These are phyloP conservation scores for Rubia yunnanensis DNA, from an alignment of 257 asterid genomes.

Conservation along the genomic window DNA sequence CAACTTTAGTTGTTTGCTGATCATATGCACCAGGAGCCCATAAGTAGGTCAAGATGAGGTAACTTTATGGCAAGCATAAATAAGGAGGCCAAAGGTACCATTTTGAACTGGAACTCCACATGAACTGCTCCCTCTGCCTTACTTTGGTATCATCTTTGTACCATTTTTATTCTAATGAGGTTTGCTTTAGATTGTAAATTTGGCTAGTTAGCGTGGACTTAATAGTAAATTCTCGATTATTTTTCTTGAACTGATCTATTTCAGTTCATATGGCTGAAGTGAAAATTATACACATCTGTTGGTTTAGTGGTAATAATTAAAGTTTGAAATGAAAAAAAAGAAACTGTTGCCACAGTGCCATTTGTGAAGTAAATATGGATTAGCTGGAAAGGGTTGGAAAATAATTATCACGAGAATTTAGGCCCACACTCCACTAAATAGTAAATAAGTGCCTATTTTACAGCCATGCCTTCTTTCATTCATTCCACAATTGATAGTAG, in stretches of 20 bases:
- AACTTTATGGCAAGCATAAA: too few species aligned
- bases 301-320: too few species aligned
- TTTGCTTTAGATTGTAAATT: neutral
- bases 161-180: neutral
- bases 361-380: neutral
- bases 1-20: neutral
- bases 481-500: neutral
- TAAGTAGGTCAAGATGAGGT: neutral
- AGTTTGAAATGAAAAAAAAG: neutral
- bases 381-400: neutral
- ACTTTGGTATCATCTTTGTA: slow-evolving; percentile 5
- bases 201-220: neutral
- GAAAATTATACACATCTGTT: neutral
- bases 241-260: neutral
- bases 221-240: neutral
- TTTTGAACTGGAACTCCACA: neutral
- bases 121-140: slow-evolving; percentile 2
- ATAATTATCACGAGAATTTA: neutral
- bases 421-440: neutral
- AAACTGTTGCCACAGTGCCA: neutral
- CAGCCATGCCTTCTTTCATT: neutral
- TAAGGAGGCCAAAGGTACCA: neutral
- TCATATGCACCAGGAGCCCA: slow-evolving; percentile 2
- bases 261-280: neutral
- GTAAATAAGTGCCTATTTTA: too few species aligned